These are phyloP conservation scores for Kluyveromyces marxianus DNA, from an alignment of 1,139 yeast genomes.

Conservation along the genomic window DNA sequence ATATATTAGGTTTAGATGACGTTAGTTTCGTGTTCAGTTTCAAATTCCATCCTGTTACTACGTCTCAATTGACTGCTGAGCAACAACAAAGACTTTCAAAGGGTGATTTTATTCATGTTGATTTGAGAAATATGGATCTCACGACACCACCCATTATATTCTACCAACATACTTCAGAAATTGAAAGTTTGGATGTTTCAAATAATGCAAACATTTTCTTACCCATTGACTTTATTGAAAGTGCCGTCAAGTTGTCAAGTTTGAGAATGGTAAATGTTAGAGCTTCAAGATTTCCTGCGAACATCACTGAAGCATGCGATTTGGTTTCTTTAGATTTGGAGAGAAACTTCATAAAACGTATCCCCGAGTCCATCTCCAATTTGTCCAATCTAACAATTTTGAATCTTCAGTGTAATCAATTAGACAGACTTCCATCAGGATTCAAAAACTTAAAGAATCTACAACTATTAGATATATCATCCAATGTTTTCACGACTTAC, in stretches of 20 bases:
- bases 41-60: conserved; percentile 63
- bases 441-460: conserved; percentile 51
- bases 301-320: conserved; percentile 60
- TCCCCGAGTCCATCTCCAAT: conserved; percentile 53
- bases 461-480: conserved; percentile 62
- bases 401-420: conserved; percentile 65
- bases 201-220: conserved; percentile 80
- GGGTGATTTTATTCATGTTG: conserved; percentile 63
- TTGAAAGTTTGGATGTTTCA: conserved; percentile 75
- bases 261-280: conserved; percentile 69
- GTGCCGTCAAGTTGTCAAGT: conserved; percentile 62
- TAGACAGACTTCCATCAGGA: conserved; percentile 55
- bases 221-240: conserved; percentile 80
- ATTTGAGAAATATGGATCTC: conserved; percentile 64
- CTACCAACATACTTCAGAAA: conserved; percentile 75
- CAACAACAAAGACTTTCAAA: conserved; percentile 58
- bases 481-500: conserved; percentile 63
- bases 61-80: conserved; percentile 59
- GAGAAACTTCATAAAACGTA: conserved; percentile 61
- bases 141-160: conserved; percentile 81
- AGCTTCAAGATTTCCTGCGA: conserved; percentile 64
- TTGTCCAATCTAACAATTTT: conserved; percentile 48
- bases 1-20: conserved; percentile 81
- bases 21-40: conserved; percentile 80
- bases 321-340: conserved; percentile 69